Base-by-base conservation (phyloP, 129 eudicot species). In the Flaveria brownii region DNA sequence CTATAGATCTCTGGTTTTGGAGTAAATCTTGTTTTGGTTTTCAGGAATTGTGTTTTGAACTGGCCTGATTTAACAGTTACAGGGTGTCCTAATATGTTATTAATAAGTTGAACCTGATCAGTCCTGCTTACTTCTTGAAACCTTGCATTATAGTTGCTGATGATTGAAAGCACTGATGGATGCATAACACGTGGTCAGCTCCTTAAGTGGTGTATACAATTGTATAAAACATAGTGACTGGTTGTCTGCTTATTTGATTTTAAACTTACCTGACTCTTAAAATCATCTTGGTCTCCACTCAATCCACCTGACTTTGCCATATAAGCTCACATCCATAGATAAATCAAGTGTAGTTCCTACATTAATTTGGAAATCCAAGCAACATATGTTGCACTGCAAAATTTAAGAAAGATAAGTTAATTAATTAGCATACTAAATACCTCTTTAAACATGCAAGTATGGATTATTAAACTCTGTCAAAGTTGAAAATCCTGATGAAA, bases 321-420 rank as follows among this genome's bases (percentile, higher is more conserved):
- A 49, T 49, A 49, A 49, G 5, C 14, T 13, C 54, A 49, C 54
- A 49, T 49, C 54, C 54, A 13, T 49, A 12, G 54, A 49, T 20
- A 55, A 20, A 55, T 7, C 62, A 55, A 18, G 28, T 55, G 28
- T 55, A 55, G 62, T 18, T 55, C 62, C 28, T 49, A 55, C 62
- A 55, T 17, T 16, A 9, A 17, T 17, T 49, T 55, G 13, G 14
- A 55, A 6, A n/a, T 2, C 25, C 2, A 55, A 18, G 26, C 8
- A 51, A 36, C 22, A 54, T 72, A 36, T 8, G 50, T 46, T 18
- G 41, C 39, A 12, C 22, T 46, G 57, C 5, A 45, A 57, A 39
- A 22, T 17, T 13, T 69, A 56, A 46, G 73, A 46, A 69, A 23
- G 18, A 13, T 69, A 50, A 45, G 73, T 69, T 50, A 45, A 45